Evolutionary conservation across 208 protist genomes (phyloP).

Genomic region (Crithidia acanthocephali): DNA sequence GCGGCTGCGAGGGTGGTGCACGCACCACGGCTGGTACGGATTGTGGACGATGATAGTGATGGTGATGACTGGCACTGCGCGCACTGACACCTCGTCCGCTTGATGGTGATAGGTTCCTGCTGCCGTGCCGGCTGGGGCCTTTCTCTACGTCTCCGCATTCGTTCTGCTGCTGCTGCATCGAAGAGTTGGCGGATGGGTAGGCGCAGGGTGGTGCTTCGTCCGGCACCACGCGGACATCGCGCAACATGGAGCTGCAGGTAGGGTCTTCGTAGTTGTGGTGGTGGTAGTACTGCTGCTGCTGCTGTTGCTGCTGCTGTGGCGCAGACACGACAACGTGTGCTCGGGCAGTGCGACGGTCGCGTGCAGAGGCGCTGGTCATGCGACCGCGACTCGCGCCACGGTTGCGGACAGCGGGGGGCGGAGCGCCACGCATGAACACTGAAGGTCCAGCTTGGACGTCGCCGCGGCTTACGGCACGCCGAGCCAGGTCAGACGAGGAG

Average conservation of each 20-base stretch:
- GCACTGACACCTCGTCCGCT: not conserved
- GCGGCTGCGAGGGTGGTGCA: not conserved
- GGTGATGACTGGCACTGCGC: not conserved
- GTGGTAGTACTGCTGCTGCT: not conserved
- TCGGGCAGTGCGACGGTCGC: not conserved
- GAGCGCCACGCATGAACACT: not conserved
- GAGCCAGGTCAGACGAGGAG: not conserved
- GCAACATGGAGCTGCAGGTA: constrained; percentile 84
- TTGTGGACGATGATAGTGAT: not conserved
- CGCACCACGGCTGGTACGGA: not conserved
- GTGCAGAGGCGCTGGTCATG: not conserved
- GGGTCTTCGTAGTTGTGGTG: constrained; percentile 73
- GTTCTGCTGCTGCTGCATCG: constrained; percentile 9
- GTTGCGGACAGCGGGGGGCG: not conserved
- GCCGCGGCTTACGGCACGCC: constrained; percentile 9
- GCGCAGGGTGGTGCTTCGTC: constrained; percentile 36
- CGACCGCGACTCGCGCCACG: constrained; percentile 2
- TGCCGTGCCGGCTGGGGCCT: not conserved
- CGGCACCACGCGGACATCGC: constrained; percentile 66
- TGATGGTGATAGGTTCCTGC: not conserved
- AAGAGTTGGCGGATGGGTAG: constrained; percentile 32
- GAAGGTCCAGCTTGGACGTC: not conserved
- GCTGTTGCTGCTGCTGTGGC: not conserved
- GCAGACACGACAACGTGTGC: not conserved
- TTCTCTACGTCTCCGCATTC: not conserved